Base-by-base conservation (phyloP, 192 early-diverging fungal species). In the Spizellomyces punctatus region DNA sequence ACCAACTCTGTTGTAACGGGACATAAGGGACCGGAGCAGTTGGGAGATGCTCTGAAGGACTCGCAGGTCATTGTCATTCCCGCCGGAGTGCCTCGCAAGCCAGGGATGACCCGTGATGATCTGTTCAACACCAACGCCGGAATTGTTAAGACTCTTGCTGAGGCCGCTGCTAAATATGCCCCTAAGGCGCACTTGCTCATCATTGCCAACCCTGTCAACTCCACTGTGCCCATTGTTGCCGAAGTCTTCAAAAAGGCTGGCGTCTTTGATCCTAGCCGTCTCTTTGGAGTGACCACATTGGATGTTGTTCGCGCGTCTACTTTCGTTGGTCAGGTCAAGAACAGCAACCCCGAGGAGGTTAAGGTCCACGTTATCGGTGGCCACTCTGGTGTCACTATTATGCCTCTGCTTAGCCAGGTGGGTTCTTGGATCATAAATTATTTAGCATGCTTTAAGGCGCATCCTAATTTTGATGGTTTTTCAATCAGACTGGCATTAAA, bases 121-220 rank as follows among this genome's bases (percentile, higher is more conserved):
- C 85, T 98, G 68, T 98, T 98, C 90, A 95, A 96, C 83, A 96
- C 90, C 83, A 98, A 98, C 83, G 96, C 96, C 67, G 91, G 91
- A 64, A 98, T 98, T 69, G 93, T 96, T 77, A 86, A 88, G 70
- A 89, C 80, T 57, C 87, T 96, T 46, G 94, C 95, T 67, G 79
- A 81, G 63, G 93, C 89, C 56, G 85, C 88, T 63, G 95, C 94
- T 44, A 82, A 86, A 81, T 90, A 83, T 59, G 88, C 74, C 73
- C 94, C 96, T 68, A 89, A 91, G 72, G 96, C 95, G 56, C 85
- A 93, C 82, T 76, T 93, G 69, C 84, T 91, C 60, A 85, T 98
- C 79, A 98, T 98, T 76, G 90, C 96, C 72, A 98, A 98, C 91
- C 96, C 96, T 52, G 96, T 98, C 75, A 98, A 98, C 89, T 96